phyloP scores from a whole-genome alignment of 1,139 yeast genomes.

The Blastobotrys elegans region DNA sequence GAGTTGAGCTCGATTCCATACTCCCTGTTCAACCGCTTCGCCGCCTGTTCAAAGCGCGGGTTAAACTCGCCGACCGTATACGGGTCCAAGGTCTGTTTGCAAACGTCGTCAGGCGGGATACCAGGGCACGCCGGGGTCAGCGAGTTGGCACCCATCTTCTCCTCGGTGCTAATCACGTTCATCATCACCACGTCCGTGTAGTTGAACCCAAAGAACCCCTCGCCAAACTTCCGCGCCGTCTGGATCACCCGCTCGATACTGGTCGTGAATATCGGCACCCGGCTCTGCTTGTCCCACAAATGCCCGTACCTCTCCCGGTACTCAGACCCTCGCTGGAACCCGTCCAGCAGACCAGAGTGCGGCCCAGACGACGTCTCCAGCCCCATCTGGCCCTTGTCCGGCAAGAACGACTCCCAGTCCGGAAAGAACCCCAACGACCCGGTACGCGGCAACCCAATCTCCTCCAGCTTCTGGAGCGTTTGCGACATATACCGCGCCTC shows the following conservation, averaged over 20 bases:
- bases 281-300: slow-evolving; percentile 34
- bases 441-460: slow-evolving; percentile 7
- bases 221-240: slow-evolving; percentile 39
- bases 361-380: slow-evolving; percentile 34
- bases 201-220: slow-evolving; percentile 40
- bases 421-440: slow-evolving; percentile 39
- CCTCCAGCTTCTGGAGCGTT: slow-evolving; percentile 13
- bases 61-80: slow-evolving; percentile 14
- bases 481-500: neutral
- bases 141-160: slow-evolving; percentile 39
- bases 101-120: slow-evolving; percentile 13
- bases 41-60: slow-evolving; percentile 30
- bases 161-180: slow-evolving; percentile 37
- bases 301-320: slow-evolving; percentile 36
- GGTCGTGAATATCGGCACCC: slow-evolving; percentile 38
- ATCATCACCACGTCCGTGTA: slow-evolving; percentile 35
- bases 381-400: slow-evolving; percentile 26
- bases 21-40: slow-evolving; percentile 19
- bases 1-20: slow-evolving; percentile 22
- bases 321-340: slow-evolving; percentile 31
- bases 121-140: slow-evolving; percentile 34
- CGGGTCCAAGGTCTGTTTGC: slow-evolving; percentile 21
- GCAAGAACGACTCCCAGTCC: slow-evolving; percentile 35
- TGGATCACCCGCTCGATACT: slow-evolving; percentile 39
- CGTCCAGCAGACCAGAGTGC: slow-evolving; percentile 34